Evolutionary conservation across 2,329 filamentous ascomycete genomes (phyloP).

Genomic region (Xylaria sp.): DNA sequence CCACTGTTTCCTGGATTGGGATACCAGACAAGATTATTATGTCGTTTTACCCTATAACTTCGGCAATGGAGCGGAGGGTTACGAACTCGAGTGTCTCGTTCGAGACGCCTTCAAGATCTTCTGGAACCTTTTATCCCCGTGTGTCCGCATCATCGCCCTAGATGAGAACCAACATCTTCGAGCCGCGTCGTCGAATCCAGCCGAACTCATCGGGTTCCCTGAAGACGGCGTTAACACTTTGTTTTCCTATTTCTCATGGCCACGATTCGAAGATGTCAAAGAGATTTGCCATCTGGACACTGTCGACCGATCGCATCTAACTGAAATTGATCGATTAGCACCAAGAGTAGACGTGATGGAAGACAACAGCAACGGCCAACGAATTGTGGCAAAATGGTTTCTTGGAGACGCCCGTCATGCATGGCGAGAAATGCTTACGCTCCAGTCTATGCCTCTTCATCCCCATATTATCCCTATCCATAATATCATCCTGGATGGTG

Average conservation of each 20-base stretch:
- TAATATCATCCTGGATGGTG: constrained; percentile 44
- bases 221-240: background rate
- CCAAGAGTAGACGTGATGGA: constrained; percentile 22
- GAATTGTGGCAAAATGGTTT: constrained; percentile 27
- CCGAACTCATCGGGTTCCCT: background rate
- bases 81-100: background rate
- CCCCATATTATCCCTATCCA: constrained; percentile 47
- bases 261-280: background rate
- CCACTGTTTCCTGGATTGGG: constrained; percentile 8
- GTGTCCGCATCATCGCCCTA: constrained; percentile 8
- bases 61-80: background rate
- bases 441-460: constrained; percentile 44
- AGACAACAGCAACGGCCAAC: constrained; percentile 1
- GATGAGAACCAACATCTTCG: constrained; percentile 2
- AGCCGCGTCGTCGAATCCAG: constrained; percentile 4
- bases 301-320: constrained; percentile 4
- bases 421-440: constrained; percentile 47
- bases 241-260: background rate
- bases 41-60: background rate
- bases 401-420: background rate
- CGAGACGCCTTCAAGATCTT: background rate
- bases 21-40: constrained; percentile 14
- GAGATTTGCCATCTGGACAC: background rate
- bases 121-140: background rate
- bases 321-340: constrained; percentile 25